Conservation (phyloP, 179 eudicot genomes). For the Patellifolia procumbens region DNA sequence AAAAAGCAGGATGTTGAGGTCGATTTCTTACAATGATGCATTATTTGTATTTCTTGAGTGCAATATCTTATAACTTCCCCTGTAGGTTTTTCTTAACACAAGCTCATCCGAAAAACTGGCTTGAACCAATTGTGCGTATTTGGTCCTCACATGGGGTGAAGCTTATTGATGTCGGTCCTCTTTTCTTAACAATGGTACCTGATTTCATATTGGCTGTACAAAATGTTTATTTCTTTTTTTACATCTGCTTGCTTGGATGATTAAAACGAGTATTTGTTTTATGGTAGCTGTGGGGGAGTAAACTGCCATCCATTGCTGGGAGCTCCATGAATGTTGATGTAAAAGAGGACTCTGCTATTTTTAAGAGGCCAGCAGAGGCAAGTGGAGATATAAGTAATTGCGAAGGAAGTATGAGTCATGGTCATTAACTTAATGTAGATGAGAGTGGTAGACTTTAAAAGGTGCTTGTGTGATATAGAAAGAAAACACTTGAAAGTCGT, state of each 20-base stretch:
- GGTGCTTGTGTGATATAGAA: too few relatives aligned
- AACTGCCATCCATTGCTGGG: not conserved
- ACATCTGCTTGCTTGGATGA: not conserved
- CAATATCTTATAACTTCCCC: not conserved
- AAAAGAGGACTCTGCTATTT: not conserved
- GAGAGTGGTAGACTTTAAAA: too few relatives aligned
- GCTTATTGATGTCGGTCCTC: not conserved
- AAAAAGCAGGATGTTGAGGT: not conserved
- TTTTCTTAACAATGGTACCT: not conserved
- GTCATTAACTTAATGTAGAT: not conserved
- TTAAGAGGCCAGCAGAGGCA: not conserved
- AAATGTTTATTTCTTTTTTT: too few relatives aligned
- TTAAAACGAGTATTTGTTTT: not conserved
- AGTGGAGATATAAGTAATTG: not conserved
- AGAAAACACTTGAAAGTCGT: too few relatives aligned
- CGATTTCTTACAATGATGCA: not conserved
- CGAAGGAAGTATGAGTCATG: not conserved
- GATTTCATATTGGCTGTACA: not conserved
- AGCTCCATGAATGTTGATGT: not conserved
- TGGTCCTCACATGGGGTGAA: not conserved
- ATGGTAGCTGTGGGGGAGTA: not conserved
- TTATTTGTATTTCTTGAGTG: not conserved
- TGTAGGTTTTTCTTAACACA: not conserved
- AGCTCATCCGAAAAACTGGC: not conserved
- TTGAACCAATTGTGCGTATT: not conserved